These are phyloP conservation scores for Beauveria scarabaeidicola DNA, from an alignment of 2,329 filamentous ascomycete genomes.

Conservation along the genomic window DNA sequence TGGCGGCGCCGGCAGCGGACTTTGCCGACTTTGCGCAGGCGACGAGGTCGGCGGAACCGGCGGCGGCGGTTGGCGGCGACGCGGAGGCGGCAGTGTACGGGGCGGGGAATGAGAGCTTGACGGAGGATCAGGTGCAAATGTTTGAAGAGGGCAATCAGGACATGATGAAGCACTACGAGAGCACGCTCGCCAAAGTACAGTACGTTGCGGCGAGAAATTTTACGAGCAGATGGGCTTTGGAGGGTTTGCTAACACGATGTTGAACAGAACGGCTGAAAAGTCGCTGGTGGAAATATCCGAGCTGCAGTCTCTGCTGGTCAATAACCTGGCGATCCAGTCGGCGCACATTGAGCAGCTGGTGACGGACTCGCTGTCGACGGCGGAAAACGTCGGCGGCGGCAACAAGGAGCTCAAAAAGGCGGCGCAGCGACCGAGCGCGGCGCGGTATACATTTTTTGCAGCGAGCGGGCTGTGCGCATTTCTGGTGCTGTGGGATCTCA, in stretches of 20 bases:
- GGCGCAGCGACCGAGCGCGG: conserved; percentile 60
- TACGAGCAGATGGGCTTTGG: neutral
- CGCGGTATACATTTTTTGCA: conserved; percentile 73
- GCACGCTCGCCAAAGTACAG: conserved; percentile 89
- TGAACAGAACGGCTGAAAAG: conserved; percentile 68
- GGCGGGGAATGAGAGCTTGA: conserved; percentile 46
- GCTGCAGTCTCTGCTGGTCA: conserved; percentile 79
- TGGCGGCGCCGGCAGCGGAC: conserved; percentile 32
- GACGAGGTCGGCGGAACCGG: conserved; percentile 5
- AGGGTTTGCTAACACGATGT: neutral
- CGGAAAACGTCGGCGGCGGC: conserved; percentile 78
- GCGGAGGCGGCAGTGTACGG: conserved; percentile 10
- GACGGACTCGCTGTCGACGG: conserved; percentile 69
- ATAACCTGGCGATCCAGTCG: conserved; percentile 76
- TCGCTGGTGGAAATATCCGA: conserved; percentile 89
- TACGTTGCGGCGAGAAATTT: conserved; percentile 36
- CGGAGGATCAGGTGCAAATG: conserved; percentile 78
- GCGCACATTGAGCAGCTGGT: conserved; percentile 86
- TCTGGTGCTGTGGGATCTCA: conserved; percentile 68
- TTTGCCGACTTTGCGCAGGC: conserved; percentile 25
- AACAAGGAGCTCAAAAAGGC: conserved; percentile 90
- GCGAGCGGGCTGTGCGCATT: conserved; percentile 66
- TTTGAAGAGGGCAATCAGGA: conserved; percentile 91
- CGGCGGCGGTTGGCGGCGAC: conserved; percentile 1
- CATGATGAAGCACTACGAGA: conserved; percentile 89